A percentile compares a stretch with the other conserved stretches of the same genome.
phyloP scores from a whole-genome alignment of 768 basidiomycete genomes.

The Trametes cinnabarina region DNA sequence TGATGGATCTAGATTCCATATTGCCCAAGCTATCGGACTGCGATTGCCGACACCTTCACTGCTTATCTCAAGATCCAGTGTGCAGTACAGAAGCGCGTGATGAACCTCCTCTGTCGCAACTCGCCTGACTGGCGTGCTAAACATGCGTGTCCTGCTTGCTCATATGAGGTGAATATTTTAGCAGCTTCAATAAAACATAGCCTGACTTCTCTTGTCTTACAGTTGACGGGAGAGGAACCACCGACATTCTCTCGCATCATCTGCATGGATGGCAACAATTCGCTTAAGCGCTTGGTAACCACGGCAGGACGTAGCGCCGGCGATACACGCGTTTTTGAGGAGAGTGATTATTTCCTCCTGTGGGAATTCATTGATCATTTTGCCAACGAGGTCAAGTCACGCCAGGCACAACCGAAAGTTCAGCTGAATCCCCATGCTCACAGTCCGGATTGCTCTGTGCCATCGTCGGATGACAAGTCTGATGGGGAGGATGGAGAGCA shows the following conservation, averaged over 20 bases:
- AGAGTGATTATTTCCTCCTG: slow-evolving; percentile 29
- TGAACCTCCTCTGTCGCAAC: slow-evolving; percentile 27
- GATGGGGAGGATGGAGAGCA: no score
- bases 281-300: slow-evolving; percentile 25
- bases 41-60: slow-evolving; percentile 36
- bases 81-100: slow-evolving; percentile 23
- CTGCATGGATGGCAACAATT: slow-evolving; percentile 21
- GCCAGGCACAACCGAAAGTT: not conserved
- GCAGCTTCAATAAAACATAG: no score
- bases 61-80: slow-evolving; percentile 32
- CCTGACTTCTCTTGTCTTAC: no score
- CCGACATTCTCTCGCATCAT: slow-evolving; percentile 8
- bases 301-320: slow-evolving; percentile 11
- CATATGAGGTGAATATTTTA: slow-evolving; percentile 29
- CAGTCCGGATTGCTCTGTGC: no score
- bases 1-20: slow-evolving; percentile 27
- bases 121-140: slow-evolving; percentile 32
- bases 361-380: slow-evolving; percentile 29
- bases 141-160: slow-evolving; percentile 38
- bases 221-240: slow-evolving; percentile 32
- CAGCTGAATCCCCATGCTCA: no score
- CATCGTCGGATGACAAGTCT: no score
- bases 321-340: no score
- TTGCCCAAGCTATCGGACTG: slow-evolving; percentile 17
- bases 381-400: slow-evolving; percentile 31